These are phyloP conservation scores for Furcasterigmium sp. DNA, from an alignment of 2,329 filamentous ascomycete species.

Conservation along the genomic window DNA sequence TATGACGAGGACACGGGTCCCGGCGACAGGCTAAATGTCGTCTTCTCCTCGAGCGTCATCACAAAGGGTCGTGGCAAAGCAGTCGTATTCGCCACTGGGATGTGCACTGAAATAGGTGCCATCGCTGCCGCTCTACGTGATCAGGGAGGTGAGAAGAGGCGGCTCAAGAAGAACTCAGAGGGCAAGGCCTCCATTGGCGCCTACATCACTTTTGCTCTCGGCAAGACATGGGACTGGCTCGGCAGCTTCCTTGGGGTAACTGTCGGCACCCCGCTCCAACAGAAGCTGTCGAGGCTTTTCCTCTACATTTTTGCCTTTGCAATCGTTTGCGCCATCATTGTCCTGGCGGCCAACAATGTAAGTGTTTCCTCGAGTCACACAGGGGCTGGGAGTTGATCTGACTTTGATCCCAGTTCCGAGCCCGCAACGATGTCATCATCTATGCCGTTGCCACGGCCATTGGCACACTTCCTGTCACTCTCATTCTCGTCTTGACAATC, in stretches of 20 bases:
- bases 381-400: not conserved
- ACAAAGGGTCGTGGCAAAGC: constrained; percentile 54
- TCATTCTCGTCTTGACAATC: constrained; percentile 45
- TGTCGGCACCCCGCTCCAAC: constrained; percentile 63
- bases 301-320: constrained; percentile 58
- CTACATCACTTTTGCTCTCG: constrained; percentile 1
- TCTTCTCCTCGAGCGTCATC: constrained; percentile 50
- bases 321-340: constrained; percentile 31
- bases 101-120: constrained; percentile 54
- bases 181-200: not conserved
- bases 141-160: not conserved
- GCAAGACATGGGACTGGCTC: constrained; percentile 8
- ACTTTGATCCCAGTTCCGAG: constrained; percentile 17
- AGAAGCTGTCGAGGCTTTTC: constrained; percentile 62
- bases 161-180: not conserved
- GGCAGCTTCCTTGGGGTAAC: constrained; percentile 38
- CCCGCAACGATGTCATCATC: constrained; percentile 26
- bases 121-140: constrained; percentile 41
- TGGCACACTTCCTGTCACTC: constrained; percentile 39
- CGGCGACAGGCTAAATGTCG: constrained; percentile 53
- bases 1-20: constrained; percentile 25
- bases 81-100: constrained; percentile 54
- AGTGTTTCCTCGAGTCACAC: not conserved
- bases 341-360: constrained; percentile 27
- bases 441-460: constrained; percentile 34